Base-by-base conservation (phyloP, 169 alveolate species). In the Eimeria acervulina region DNA sequence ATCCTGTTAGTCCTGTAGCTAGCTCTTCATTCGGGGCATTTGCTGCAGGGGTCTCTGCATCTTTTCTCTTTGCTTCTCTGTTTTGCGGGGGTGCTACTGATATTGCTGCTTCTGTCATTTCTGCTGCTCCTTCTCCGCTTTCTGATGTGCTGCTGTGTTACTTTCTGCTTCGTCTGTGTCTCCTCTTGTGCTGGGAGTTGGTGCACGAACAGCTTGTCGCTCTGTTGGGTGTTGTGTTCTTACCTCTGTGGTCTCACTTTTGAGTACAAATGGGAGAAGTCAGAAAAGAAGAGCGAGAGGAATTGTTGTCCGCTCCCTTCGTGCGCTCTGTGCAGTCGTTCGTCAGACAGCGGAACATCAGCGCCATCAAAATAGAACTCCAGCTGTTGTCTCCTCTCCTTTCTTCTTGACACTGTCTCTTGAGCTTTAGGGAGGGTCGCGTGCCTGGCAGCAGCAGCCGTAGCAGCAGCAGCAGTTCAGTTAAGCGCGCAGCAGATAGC, bases 281-380 rank as follows among this genome's bases (percentile, higher is more conserved):
- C 21, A 26, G 0, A 26, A 26, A 68, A 13, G 28, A 0, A 31
- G 36, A n/a, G 76, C 0, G 19, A n/a, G 21, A n/a, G 59, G 7
- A 26, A 0, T 2, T n/a, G 12, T 21, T 63, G 38, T 2, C 36
- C 8, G 0, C 74, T 63, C 74, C 26, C 2, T 63, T 3, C 36
- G 7, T 72, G 21, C 0, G n/a, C 51, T 15, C 31, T 74, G 55
- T 85, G 76, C 93, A 85, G 93, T 85, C 93, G 1, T 85, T 85
- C 61, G 93, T 85, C n/a, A 42, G 78, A 33, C 80, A 85, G 93
- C 93, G 93, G 4, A 52, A 31, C 4, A 59, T 85, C 51, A 85
- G 93, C 80, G 80, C 93, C 78, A 85, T 85, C 17, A 59, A 31
- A 28, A 85, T 85, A 1, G 80, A 85, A 44, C 80, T 85, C 0